phyloP scores from a whole-genome alignment of 768 basidiomycete genomes.

The Rhizopogon roseolus region DNA sequence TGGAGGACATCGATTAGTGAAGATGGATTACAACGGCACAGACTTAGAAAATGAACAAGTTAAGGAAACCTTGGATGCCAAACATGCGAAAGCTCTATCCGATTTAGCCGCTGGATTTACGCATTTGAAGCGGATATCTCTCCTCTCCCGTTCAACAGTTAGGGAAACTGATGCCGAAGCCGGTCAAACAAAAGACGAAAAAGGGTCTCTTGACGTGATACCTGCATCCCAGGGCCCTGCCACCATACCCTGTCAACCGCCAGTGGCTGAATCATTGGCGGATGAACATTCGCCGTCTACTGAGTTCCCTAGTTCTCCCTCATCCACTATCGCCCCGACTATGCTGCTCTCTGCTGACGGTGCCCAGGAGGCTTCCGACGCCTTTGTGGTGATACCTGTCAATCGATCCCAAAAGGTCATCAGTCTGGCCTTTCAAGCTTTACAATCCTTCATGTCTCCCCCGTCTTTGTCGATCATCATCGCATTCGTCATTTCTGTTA shows the following conservation, averaged over 20 bases:
- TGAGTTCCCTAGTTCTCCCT: neutral
- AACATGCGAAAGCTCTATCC: conserved; percentile 20
- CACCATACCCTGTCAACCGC: neutral
- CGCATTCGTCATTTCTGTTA: conserved; percentile 51
- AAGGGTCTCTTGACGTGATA: neutral
- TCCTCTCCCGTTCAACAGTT: too few species aligned
- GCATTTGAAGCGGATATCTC: neutral
- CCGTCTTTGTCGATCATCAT: conserved; percentile 49
- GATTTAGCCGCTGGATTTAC: conserved; percentile 9
- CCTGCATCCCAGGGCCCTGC: neutral
- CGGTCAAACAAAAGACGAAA: neutral
- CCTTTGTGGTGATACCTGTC: neutral
- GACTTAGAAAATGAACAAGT: conserved; percentile 58
- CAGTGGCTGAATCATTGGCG: neutral
- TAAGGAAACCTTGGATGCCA: conserved; percentile 36
- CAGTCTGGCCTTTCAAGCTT: conserved; percentile 10
- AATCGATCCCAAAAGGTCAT: conserved; percentile 1
- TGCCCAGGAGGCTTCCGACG: neutral
- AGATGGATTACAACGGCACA: conserved; percentile 61
- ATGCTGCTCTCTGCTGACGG: neutral
- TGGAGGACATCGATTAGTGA: conserved; percentile 50
- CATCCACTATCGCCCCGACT: neutral
- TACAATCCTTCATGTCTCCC: conserved; percentile 40
- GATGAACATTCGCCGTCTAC: neutral
- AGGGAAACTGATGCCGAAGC: neutral